Base-by-base conservation (phyloP, 352 stramenopile species). In the Pythium chondricola region DNA sequence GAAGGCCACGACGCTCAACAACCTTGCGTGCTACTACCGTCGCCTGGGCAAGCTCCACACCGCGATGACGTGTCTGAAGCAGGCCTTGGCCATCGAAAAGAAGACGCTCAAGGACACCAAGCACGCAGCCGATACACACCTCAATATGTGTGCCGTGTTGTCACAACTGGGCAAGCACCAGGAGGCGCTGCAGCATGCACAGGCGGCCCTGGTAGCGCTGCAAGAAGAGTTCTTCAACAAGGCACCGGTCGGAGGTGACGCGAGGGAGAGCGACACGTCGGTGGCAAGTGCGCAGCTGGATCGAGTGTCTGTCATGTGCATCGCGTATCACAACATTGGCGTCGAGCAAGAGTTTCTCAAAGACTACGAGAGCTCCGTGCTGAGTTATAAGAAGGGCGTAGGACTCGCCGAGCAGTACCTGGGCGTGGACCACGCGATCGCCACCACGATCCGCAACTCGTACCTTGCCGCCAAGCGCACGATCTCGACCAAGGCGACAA, bases 321-420 rank as follows among this genome's bases (percentile, higher is more conserved):
- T 98, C 45, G 88, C 90, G 11, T 97, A 98, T 59, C 91, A 98
- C 61, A 98, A 98, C 55, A 86, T 97, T 45, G 92, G 88, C 24
- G 92, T 97, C 9, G 92, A 98, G 69, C 83, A 96, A 46, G 92
- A 98, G 53, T 97, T 96, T 48, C 61, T 97, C 2, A 95, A 96
- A 39, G 77, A 93, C 43, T 96, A 83, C 44, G 69, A 85, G 33
- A 67, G 89, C 43, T 83, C 68, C 21, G 65, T 96, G 10, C 43
- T 71, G n/a, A 94, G 79, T 48, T 98, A 98, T 71, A 82, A 88
- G 39, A 97, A 96, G 55, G 92, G 88, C 10, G 80, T 96, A 6
- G 83, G 94, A 21, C 64, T 97, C 11, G 80, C 85, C 2, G 83
- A 96, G 55, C 71, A 86, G 42, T 96, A 96, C 59, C 67, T 97